Percentiles rank a stretch among this genome's conserved stretches.
Conservation (phyloP, 345 rosid species). For the Turritis glabra region DNA sequence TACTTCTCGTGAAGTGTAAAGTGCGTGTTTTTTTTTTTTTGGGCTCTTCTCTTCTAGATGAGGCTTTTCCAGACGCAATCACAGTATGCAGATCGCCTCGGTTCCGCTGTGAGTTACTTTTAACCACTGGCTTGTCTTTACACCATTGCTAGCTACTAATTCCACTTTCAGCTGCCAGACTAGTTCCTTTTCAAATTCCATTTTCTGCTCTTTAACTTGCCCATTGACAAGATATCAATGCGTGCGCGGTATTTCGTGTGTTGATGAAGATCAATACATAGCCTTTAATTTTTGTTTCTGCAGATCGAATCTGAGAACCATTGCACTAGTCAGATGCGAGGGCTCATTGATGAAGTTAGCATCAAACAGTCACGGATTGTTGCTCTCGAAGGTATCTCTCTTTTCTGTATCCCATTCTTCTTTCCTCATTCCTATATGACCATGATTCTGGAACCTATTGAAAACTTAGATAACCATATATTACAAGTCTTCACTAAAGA, state of each 20-base stretch:
- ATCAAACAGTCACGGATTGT: conserved; percentile 70
- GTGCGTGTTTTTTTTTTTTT: not conserved
- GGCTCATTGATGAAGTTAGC: conserved; percentile 82
- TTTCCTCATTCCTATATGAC: not conserved
- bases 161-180: too few relatives aligned
- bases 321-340: conserved; percentile 73
- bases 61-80: conserved; percentile 82
- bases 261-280: not conserved
- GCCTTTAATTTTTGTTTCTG: too few relatives aligned
- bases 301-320: conserved; percentile 84
- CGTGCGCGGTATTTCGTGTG: too few relatives aligned
- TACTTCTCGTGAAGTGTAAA: not conserved
- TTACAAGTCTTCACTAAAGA: not conserved
- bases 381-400: conserved; percentile 63
- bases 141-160: too few relatives aligned
- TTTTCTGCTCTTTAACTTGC: too few relatives aligned
- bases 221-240: too few relatives aligned
- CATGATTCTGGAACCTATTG: not conserved
- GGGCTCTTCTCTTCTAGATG: conserved; percentile 46
- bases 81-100: conserved; percentile 77
- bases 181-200: too few relatives aligned
- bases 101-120: conserved; percentile 55
- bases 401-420: not conserved
- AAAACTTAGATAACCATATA: not conserved
- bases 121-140: too few relatives aligned